phyloP scores from a whole-genome alignment of 345 rosid genomes.

The Nasturtium officinale region DNA sequence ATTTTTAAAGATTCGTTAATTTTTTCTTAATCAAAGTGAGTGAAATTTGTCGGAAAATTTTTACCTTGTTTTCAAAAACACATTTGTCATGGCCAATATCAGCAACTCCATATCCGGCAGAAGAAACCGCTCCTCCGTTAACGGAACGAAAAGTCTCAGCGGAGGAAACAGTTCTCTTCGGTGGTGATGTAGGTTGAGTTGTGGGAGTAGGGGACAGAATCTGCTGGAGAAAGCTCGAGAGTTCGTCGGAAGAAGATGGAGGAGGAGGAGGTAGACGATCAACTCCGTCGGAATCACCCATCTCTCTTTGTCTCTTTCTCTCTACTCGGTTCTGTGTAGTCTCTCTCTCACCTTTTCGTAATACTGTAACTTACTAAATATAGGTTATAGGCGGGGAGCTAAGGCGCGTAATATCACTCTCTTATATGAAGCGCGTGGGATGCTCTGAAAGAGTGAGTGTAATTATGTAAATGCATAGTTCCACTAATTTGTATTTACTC shows the following conservation, averaged over 20 bases:
- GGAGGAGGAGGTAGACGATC: conserved; percentile 30
- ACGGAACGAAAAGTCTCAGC: conserved; percentile 14
- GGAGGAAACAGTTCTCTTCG: conserved; percentile 9
- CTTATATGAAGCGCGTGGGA: not conserved
- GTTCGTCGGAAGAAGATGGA: conserved; percentile 55
- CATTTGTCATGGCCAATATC: not conserved
- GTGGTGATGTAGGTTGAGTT: conserved; percentile 25
- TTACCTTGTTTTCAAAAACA: conserved; percentile 26
- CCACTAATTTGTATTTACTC: not conserved
- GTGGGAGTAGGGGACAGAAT: conserved; percentile 48
- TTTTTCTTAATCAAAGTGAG: not conserved
- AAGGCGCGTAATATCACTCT: conserved; percentile 10
- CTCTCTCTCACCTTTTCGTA: too few species aligned
- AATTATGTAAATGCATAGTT: not conserved
- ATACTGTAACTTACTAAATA: not conserved
- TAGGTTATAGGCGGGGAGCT: conserved; percentile 33
- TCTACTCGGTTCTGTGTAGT: not conserved
- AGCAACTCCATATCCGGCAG: not conserved
- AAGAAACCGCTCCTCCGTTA: conserved; percentile 17
- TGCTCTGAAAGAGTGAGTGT: not conserved
- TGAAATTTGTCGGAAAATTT: not conserved
- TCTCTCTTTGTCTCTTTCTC: conserved; percentile 15
- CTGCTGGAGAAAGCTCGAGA: conserved; percentile 66
- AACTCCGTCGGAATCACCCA: conserved; percentile 40
- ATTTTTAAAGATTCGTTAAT: not conserved